Evolutionary conservation across 208 protist species (phyloP).

Genomic region (Porcisia hertigi): DNA sequence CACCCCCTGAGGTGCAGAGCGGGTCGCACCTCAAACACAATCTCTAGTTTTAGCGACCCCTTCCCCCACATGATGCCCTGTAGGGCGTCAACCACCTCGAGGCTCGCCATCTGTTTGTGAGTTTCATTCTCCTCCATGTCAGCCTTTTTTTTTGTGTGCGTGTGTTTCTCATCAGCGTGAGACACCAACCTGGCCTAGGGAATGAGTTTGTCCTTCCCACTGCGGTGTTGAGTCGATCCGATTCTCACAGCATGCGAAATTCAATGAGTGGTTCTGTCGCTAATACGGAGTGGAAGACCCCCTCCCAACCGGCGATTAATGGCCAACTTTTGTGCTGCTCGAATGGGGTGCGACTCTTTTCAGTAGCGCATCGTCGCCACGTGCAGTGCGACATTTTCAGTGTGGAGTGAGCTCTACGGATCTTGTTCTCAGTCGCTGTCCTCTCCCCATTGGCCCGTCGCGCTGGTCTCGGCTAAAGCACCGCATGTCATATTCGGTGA

Average conservation of each 20-base stretch:
- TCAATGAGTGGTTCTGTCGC: not conserved
- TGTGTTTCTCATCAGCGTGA: not conserved
- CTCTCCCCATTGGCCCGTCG: no score
- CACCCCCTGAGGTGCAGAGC: not conserved
- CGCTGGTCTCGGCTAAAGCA: not conserved
- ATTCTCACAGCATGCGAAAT: not conserved
- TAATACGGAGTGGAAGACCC: not conserved
- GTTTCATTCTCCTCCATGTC: not conserved
- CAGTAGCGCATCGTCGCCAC: not conserved
- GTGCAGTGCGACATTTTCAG: not conserved
- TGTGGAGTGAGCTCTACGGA: not conserved
- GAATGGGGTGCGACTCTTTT: not conserved
- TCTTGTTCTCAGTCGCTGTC: conserved; percentile 13
- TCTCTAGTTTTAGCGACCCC: conserved; percentile 19
- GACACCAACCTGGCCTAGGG: conserved; percentile 16
- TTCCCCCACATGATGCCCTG: conserved; percentile 10
- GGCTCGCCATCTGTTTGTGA: not conserved
- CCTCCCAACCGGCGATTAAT: not conserved
- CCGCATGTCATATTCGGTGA: not conserved
- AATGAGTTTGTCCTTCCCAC: conserved; percentile 12
- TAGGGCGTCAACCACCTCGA: conserved; percentile 17
- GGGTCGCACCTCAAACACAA: not conserved
- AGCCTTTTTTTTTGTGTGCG: not conserved
- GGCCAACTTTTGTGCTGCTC: conserved; percentile 10
- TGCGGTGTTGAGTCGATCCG: conserved; percentile 15